These are phyloP conservation scores for Ambrosia trifida DNA, from an alignment of 129 eudicot genomes.

Conservation along the genomic window DNA sequence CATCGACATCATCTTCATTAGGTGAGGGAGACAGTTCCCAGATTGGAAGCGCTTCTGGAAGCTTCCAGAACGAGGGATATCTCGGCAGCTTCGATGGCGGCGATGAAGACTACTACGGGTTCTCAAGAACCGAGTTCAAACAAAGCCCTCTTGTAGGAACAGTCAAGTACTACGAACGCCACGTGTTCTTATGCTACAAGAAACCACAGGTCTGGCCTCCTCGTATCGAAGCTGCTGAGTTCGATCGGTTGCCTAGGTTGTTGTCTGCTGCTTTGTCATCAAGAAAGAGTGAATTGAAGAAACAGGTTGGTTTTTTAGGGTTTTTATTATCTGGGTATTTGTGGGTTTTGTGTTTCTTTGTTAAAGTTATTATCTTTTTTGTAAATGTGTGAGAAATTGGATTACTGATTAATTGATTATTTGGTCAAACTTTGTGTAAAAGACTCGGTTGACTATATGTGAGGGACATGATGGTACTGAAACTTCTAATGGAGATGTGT, in stretches of 20 bases:
- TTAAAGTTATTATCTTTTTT: no score
- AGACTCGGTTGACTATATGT: slow-evolving; percentile 97
- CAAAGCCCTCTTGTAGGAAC: slow-evolving; percentile 62
- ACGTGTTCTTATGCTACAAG: slow-evolving; percentile 89
- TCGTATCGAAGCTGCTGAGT: slow-evolving; percentile 86
- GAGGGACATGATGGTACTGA: slow-evolving; percentile 99
- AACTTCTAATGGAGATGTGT: slow-evolving; percentile 97
- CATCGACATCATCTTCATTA: slow-evolving; percentile 61
- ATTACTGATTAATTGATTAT: slow-evolving; percentile 3
- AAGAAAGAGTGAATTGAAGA: slow-evolving; percentile 53
- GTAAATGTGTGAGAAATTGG: neutral
- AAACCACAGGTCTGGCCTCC: slow-evolving; percentile 94
- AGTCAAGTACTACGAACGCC: slow-evolving; percentile 76
- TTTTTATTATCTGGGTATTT: slow-evolving; percentile 7
- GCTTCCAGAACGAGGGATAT: slow-evolving; percentile 78
- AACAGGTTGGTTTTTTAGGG: slow-evolving; percentile 44
- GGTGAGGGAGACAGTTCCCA: slow-evolving; percentile 58
- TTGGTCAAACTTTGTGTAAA: slow-evolving; percentile 11
- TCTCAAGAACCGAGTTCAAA: slow-evolving; percentile 68
- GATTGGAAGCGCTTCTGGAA: slow-evolving; percentile 82
- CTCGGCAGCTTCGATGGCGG: slow-evolving; percentile 47
- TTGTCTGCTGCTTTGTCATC: slow-evolving; percentile 76
- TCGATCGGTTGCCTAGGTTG: slow-evolving; percentile 90
- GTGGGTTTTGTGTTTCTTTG: neutral
- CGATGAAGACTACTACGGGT: slow-evolving; percentile 73